Base-by-base conservation (phyloP, 2,329 filamentous ascomycete genomes). In the Cercospora beticola region DNA sequence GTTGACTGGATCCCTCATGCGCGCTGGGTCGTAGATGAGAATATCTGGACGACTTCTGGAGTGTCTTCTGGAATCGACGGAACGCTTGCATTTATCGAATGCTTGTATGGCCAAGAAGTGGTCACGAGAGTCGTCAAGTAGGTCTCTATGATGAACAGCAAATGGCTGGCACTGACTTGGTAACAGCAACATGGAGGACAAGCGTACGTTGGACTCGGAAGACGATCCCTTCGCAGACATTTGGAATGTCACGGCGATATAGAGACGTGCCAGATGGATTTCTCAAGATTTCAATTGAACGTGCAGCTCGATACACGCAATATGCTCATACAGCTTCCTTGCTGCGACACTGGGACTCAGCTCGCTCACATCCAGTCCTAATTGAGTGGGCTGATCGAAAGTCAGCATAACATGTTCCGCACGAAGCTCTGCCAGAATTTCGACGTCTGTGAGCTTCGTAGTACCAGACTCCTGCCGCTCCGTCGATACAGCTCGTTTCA, bases 381-480 rank as follows among this genome's bases (percentile, higher is more conserved):
- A 28, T 16, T 60, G 33, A 31, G 23, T 58, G 52, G 63, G 33
- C 3, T 60, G 46, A 16, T 60, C 14, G n/a, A 30, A 31, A 26
- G 40, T 28, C 18, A 65, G 31, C 62, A 65, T 65, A 36, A 43
- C 30, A 36, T 65, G 62, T 26, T 59, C 33, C 18, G 31, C 18
- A 12, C 52, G 62, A 12, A 65, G 31, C 52, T 36, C 16, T 21
- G 21, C 23, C 21, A 65, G 16, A 6, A 21, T 36, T 31, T 8
- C 33, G 18, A 43, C 16, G 30, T 59, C 52, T 10, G 62, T 65
- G 18, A 65, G 52, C 26, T 65, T 65, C 49, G 62, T 59, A n/a
- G 52, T 65, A 12, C 62, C 62, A 31, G 62, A 65, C 8, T 21
- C 33, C 18, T 30, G 26, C n/a, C 62, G 46, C 52, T 65, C 30